Evolutionary conservation across 495 filamentous ascomycete genomes (phyloP), one percentile per base, ranked within the genome.

Genomic region (Xylaria intraflava): DNA sequence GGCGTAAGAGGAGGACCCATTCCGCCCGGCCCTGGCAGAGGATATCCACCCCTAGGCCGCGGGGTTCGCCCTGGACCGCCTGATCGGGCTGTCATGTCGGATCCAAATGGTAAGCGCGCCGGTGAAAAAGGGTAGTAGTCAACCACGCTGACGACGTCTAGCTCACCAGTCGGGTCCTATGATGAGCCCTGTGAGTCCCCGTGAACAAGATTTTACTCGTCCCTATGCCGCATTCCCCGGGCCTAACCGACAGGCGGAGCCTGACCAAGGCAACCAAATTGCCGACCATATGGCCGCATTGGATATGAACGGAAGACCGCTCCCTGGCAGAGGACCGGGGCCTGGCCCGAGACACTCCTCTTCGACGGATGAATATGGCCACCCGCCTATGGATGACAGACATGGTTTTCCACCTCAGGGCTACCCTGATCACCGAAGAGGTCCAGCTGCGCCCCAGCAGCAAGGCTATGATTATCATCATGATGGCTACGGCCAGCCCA

Each of bases 141-240:
- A 17, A 20, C 14, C 2, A 52, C 20, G 44, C 58, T 66, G 47
- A 66, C 48, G 29, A 22, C 23, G 12, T 24, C 10, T 42, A 74
- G 68, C 49, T 6, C 65, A 68, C 42, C 68, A 62, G 7, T 51
- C 53, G 3, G 61, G 68, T 20, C 65, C 66, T 27, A 62, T 70
- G 60, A 45, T 49, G 27, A 65, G 58, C 33, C 78, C 82, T 9
- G 43, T 47, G 24, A 66, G 59, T 33, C 78, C 82, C 8, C 73
- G 75, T 10, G 72, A 72, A 4, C 61, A 72, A 36, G 68, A 78
- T n/a, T 85, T 79, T 62, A 84, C 86, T 41, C 84, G 82, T 56
- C 80, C 85, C 3, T 89, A 87, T 54, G 83, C 86, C 11, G 72
- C 77, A 1, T 87, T 88, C 53, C 80, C 81, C 0, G 76, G 76